Evolutionary conservation across 768 basidiomycete species (phyloP).

Genomic region (Psilocybe azurescens): DNA sequence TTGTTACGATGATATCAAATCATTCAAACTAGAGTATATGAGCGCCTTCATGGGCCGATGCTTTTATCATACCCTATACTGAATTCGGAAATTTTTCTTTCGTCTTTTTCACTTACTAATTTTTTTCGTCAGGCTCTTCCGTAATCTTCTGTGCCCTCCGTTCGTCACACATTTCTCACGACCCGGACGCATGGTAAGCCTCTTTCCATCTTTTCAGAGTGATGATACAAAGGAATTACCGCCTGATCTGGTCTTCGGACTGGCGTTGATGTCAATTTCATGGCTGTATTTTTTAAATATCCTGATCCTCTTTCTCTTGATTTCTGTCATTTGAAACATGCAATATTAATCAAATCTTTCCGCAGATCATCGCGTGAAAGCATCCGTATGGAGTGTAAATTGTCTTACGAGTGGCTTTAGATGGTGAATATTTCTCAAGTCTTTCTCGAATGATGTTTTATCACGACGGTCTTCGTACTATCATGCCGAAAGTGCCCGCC

Average conservation of each 20-base stretch:
- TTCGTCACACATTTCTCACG: slow-evolving; percentile 4
- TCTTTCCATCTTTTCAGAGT: slow-evolving; percentile 26
- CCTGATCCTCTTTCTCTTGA: slow-evolving; percentile 47
- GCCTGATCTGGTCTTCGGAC: slow-evolving; percentile 63
- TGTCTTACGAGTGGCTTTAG: neutral
- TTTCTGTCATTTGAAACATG: slow-evolving; percentile 3
- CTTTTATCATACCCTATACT: slow-evolving; percentile 69
- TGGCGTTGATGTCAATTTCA: slow-evolving; percentile 74
- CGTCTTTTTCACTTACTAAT: slow-evolving; percentile 15
- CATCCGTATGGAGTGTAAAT: neutral
- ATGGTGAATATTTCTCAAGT: slow-evolving; percentile 37
- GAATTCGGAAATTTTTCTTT: slow-evolving; percentile 37
- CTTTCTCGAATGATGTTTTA: slow-evolving; percentile 64
- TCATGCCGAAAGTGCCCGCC: slow-evolving; percentile 90
- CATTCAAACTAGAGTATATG: slow-evolving; percentile 95
- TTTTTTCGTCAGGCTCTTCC: neutral
- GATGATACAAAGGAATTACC: slow-evolving; percentile 88
- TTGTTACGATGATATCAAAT: slow-evolving; percentile 58
- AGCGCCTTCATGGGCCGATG: slow-evolving; percentile 70
- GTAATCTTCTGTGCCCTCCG: neutral
- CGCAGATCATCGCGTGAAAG: neutral
- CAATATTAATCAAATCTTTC: neutral
- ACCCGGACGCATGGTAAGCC: slow-evolving; percentile 37
- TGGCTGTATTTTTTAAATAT: slow-evolving; percentile 75
- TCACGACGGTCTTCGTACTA: slow-evolving; percentile 95